Conservation (phyloP, 257 asterid genomes). For the Vinca minor region DNA sequence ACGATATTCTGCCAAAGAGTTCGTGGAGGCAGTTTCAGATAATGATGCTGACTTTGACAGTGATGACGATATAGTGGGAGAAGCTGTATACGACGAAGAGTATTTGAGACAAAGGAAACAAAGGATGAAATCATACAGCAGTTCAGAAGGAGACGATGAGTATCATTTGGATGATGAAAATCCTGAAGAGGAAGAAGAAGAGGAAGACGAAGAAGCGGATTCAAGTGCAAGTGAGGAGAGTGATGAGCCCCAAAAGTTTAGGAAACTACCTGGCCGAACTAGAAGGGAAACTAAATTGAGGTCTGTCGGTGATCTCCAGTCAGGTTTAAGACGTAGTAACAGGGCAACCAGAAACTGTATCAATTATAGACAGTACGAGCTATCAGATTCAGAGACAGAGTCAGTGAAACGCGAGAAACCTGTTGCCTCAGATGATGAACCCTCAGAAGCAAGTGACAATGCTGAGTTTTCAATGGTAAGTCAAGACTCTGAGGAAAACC, state of each 20-base stretch:
- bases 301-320: conserved; percentile 49
- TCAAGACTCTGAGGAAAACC: conserved; percentile 45
- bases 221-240: conserved; percentile 61
- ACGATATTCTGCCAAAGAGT: conserved; percentile 60
- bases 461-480: conserved; percentile 42
- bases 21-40: conserved; percentile 64
- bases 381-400: conserved; percentile 76
- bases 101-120: conserved; percentile 56
- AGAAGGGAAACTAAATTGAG: conserved; percentile 65
- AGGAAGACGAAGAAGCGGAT: conserved; percentile 30
- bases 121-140: conserved; percentile 60
- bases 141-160: conserved; percentile 93
- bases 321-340: conserved; percentile 83
- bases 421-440: conserved; percentile 33
- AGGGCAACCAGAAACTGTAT: conserved; percentile 74
- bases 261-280: conserved; percentile 47
- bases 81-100: conserved; percentile 86
- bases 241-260: conserved; percentile 37
- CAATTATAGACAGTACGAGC: conserved; percentile 57
- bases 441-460: conserved; percentile 36
- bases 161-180: conserved; percentile 67
- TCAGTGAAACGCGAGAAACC: conserved; percentile 43
- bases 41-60: conserved; percentile 72
- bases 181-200: conserved; percentile 80
- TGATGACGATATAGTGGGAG: conserved; percentile 93